Base-by-base conservation (phyloP, 2,329 filamentous ascomycete species). In the Chrysoporthe puriensis region DNA sequence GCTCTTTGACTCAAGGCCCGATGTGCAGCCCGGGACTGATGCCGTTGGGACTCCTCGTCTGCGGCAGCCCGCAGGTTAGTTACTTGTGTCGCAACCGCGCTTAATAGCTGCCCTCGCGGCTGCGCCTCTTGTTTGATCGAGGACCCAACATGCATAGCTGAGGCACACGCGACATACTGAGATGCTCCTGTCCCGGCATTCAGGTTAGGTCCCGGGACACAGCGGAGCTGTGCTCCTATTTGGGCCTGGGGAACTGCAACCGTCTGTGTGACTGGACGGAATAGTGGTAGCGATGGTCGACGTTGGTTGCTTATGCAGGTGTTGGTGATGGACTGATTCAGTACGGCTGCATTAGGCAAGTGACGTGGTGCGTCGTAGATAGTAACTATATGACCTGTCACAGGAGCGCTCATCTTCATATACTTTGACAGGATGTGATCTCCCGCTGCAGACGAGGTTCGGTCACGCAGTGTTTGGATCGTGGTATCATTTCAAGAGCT, bases 401-500 rank as follows among this genome's bases (percentile, higher is more conserved):
- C 18, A 14, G 7, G 9, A 40, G 32, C 26, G 42, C 16, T 61
- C 54, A 6, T 63, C n/a, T 13, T 58, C n/a, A 21, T 26, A 42
- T 18, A 40, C 4, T 58, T 34, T 58, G 34, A 16, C 16, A 58
- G 26, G 50, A 43, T 26, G 13, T 21, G 21, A 50, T 11, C 21
- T 52, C 48, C 4, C 13, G 4, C 26, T 52, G 48, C n/a, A 9
- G 48, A 52, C 48, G 16, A 4, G 21, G 1, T 32, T 34, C 16
- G 21, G 7, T 21, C 48, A 36, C 8, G 7, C 6, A 36, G 3
- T 50, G 18, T 63, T 50, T 34, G 64, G 50, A 21, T 64, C 67
- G 58, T 70, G 69, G 69, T 70, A 70, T 70, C 69, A 69, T 68
- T 70, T 62, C 63, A 16, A 21, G 16, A 26, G 7, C 13, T 13